Evolutionary conservation across 2,329 filamentous ascomycete species (phyloP).

Genomic region (Penicillium sp.): DNA sequence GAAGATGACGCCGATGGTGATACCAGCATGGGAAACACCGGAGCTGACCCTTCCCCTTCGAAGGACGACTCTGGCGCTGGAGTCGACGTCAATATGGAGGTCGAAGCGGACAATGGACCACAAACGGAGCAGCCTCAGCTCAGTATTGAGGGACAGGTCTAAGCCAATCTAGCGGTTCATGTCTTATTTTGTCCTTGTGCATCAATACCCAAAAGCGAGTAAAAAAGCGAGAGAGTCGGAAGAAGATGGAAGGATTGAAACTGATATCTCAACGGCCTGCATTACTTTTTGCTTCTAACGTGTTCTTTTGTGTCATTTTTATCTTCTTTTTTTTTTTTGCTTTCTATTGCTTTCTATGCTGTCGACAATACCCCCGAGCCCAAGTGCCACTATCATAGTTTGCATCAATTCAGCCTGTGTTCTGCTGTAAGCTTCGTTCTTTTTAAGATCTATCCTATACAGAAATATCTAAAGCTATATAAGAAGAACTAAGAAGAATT

Average conservation of each 20-base stretch:
- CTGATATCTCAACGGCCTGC: background rate
- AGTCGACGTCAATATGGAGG: constrained; percentile 2
- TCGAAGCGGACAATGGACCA: constrained; percentile 6
- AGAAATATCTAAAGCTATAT: background rate
- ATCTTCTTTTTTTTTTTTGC: constrained; percentile 6
- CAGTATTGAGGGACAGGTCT: constrained; percentile 28
- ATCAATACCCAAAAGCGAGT: constrained; percentile 14
- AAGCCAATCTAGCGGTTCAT: background rate
- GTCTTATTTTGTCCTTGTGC: constrained; percentile 1
- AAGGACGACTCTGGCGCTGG: background rate
- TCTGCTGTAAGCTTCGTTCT: background rate
- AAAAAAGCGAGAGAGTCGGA: background rate
- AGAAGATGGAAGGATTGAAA: background rate
- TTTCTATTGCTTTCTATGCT: constrained; percentile 16
- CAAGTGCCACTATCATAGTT: constrained; percentile 9
- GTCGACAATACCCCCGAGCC: constrained; percentile 23
- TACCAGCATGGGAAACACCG: constrained; percentile 14
- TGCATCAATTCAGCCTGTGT: constrained; percentile 7
- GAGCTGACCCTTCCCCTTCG: background rate
- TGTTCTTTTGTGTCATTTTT: constrained; percentile 4
- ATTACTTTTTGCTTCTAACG: constrained; percentile 11
- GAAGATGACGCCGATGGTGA: constrained; percentile 15
- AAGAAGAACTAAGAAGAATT: no score
- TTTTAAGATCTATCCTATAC: background rate
- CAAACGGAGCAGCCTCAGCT: constrained; percentile 20